A percentile compares a stretch with the other conserved stretches of the same genome.
Evolutionary conservation across 225 moss, liverwort and hornwort genomes (phyloP).

Genomic region (Neckera pumila): DNA sequence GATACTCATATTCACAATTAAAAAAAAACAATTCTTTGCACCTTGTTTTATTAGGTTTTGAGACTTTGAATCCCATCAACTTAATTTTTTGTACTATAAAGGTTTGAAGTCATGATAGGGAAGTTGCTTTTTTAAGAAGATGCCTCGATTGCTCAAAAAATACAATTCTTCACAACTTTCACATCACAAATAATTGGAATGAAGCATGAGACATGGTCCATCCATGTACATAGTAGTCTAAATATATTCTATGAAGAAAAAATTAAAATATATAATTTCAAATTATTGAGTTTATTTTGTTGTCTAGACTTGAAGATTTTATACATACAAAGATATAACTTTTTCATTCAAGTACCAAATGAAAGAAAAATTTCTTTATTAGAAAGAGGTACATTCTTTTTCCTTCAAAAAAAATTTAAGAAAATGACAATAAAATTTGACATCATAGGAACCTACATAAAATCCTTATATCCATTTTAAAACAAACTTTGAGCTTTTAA

Average conservation of each 20-base stretch:
- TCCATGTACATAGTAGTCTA: background rate
- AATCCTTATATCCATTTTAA: background rate
- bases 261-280: background rate
- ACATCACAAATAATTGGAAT: background rate
- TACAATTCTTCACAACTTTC: background rate
- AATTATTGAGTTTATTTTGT: background rate
- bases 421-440: background rate
- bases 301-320: fast-evolving
- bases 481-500: background rate
- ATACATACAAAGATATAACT: background rate
- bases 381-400: too few relatives aligned
- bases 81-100: background rate
- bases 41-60: background rate
- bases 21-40: background rate
- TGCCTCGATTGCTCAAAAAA: fast-evolving
- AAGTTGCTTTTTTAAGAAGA: background rate
- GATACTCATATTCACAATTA: background rate
- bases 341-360: background rate
- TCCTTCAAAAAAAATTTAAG: background rate
- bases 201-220: background rate
- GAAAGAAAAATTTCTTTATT: background rate
- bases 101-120: fast-evolving
- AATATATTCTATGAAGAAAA: background rate
- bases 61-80: background rate
- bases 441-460: fast-evolving